A percentile compares a stretch with the other conserved stretches of the same genome.
These are phyloP conservation scores for Conticribra weissflogii DNA, from an alignment of 108 stramenopile species.

Conservation along the genomic window DNA sequence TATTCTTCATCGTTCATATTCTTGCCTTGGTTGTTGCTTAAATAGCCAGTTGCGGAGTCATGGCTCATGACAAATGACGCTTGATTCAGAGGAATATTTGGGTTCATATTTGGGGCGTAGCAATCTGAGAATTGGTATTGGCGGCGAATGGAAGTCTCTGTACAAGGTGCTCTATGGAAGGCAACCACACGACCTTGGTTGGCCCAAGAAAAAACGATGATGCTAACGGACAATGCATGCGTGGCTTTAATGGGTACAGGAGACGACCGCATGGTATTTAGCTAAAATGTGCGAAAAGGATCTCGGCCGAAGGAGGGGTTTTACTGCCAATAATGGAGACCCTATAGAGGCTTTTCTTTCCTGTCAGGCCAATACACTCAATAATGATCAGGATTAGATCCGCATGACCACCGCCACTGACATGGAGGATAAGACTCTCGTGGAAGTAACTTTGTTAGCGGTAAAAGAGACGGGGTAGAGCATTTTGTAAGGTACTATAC, in stretches of 20 bases:
- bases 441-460: no score
- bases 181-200: not conserved
- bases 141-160: constrained; percentile 10
- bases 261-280: not conserved
- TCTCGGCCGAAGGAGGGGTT: no score
- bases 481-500: no score
- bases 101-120: constrained; percentile 57
- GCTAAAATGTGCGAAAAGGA: no score
- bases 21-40: constrained; percentile 12
- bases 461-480: no score
- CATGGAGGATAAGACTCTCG: no score
- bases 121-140: constrained; percentile 65
- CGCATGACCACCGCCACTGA: no score
- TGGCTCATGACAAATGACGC: constrained; percentile 77
- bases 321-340: no score
- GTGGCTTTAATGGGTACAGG: not conserved
- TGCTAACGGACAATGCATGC: not conserved
- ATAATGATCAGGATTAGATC: no score
- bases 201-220: not conserved
- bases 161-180: constrained; percentile 39
- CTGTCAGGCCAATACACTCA: no score
- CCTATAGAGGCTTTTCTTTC: no score
- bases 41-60: constrained; percentile 79
- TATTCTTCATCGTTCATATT: constrained; percentile 3
- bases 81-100: constrained; percentile 36